Evolutionary conservation across 208 protist species (phyloP).

Genomic region (Trypanosoma avium): DNA sequence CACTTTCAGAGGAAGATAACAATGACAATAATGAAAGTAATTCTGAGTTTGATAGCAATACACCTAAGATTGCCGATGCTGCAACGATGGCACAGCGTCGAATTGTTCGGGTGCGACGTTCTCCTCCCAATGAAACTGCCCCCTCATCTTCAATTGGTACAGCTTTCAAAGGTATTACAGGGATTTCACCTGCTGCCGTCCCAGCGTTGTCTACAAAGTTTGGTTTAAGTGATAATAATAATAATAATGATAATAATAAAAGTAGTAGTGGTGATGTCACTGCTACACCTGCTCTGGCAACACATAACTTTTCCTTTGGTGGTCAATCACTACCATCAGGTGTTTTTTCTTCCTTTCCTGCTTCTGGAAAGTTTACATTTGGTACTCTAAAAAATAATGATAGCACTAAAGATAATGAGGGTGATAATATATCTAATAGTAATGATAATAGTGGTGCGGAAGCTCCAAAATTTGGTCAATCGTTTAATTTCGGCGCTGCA

Average conservation of each 20-base stretch:
- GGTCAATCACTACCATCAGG: neutral
- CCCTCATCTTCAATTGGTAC: constrained; percentile 14
- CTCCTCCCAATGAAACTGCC: neutral
- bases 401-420: neutral
- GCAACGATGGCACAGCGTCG: constrained; percentile 67
- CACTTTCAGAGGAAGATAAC: constrained; percentile 3
- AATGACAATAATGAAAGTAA: constrained; percentile 20
- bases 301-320: neutral
- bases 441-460: neutral
- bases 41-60: constrained; percentile 51
- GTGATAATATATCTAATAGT: neutral
- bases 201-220: constrained; percentile 20
- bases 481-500: constrained; percentile 63
- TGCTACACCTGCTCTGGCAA: neutral
- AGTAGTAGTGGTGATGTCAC: constrained; percentile 8
- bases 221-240: neutral
- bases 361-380: constrained; percentile 7
- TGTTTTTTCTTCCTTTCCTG: neutral
- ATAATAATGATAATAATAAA: neutral
- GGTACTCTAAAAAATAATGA: neutral
- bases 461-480: constrained; percentile 17
- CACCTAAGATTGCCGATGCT: constrained; percentile 48
- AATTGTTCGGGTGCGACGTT: constrained; percentile 53
- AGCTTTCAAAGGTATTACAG: constrained; percentile 16
- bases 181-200: neutral